These are phyloP conservation scores for Dysphania ambrosioides DNA, from an alignment of 148 eudicot species.

Conservation along the genomic window DNA sequence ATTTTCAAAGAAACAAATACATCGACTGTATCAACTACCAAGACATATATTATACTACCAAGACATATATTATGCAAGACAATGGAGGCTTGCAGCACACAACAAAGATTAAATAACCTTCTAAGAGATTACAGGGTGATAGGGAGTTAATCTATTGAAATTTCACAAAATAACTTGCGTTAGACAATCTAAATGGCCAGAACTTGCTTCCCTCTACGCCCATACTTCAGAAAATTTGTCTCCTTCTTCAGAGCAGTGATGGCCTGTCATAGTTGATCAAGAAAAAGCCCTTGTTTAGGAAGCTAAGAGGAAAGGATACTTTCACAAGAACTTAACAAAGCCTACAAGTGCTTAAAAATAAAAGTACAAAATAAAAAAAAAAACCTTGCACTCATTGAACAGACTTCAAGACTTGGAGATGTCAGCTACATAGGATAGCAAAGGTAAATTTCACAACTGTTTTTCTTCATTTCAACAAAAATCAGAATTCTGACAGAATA, in stretches of 20 bases:
- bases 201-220: constrained; percentile 54
- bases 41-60: not conserved
- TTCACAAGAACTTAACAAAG: not conserved
- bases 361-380: not conserved
- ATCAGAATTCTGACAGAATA: not conserved
- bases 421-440: not conserved
- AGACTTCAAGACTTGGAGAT: not conserved
- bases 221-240: constrained; percentile 46
- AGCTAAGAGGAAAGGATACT: not conserved
- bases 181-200: constrained; percentile 47
- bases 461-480: not conserved
- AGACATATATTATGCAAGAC: too few species aligned
- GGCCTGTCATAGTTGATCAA: constrained; percentile 25
- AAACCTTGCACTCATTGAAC: not conserved
- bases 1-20: not conserved
- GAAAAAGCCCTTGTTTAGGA: not conserved
- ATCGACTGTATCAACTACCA: not conserved
- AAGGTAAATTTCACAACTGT: not conserved
- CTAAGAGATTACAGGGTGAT: not conserved
- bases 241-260: constrained; percentile 47
- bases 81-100: not conserved
- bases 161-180: constrained; percentile 33
- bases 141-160: not conserved
- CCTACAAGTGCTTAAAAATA: not conserved
- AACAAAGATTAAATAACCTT: not conserved